These are phyloP conservation scores for Gonapodya sp. DNA, from an alignment of 192 early-diverging fungal genomes.

Conservation along the genomic window DNA sequence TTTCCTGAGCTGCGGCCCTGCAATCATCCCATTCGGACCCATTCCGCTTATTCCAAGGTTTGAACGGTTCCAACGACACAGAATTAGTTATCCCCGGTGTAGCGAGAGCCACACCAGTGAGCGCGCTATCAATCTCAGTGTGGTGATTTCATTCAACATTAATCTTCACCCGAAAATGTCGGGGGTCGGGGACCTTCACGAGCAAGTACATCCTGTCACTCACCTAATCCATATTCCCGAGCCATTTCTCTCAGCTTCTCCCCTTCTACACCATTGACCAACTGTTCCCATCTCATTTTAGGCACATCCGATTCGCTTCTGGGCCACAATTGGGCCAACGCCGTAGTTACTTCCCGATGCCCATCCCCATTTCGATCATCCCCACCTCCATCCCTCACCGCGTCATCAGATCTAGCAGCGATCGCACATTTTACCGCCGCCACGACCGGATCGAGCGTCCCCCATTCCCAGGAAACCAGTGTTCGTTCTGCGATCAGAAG, in stretches of 20 bases:
- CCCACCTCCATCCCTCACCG: background rate
- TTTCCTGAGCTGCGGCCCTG: too few species aligned
- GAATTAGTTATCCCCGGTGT: too few species aligned
- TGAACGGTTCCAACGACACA: too few species aligned
- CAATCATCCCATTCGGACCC: too few species aligned
- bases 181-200: background rate
- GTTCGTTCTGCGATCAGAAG: background rate
- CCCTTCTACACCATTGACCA: background rate
- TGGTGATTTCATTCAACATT: background rate
- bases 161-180: background rate
- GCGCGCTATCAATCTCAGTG: too few species aligned
- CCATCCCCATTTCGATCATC: too few species aligned
- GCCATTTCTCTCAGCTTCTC: background rate
- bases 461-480: background rate
- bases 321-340: background rate
- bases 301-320: background rate
- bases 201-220: too few species aligned
- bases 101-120: too few species aligned
- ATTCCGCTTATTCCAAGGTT: too few species aligned
- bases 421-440: background rate
- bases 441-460: background rate
- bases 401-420: background rate
- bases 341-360: too few species aligned
- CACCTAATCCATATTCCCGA: background rate
- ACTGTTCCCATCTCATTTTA: background rate